Base-by-base conservation (phyloP, 495 filamentous ascomycete species). In the Neurospora sp. region DNA sequence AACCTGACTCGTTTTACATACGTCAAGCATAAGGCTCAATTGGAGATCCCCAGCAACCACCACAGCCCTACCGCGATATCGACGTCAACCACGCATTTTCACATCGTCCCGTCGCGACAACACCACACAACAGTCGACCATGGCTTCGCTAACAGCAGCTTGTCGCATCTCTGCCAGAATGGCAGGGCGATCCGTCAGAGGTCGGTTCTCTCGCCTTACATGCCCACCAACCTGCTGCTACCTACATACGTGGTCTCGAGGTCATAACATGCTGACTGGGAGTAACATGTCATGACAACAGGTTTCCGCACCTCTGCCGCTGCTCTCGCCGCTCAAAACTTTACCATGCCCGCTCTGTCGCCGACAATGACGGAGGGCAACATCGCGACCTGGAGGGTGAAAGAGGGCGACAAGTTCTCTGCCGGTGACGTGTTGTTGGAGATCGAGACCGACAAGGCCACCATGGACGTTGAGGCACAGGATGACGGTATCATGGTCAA, bases 401-500 rank as follows among this genome's bases (percentile, higher is more conserved):
- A 92, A 76, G 92, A 94, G 83, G 91, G 91, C 75, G 91, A 92
- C 71, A 86, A 88, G 48, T 95, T 92, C 81, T 81, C 85, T 0
- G 90, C 92, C 71, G 92, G 92, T 42, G 92, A 95, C 80, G 92
- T 94, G 31, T 83, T 95, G 14, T 86, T 95, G 40, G 92, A 95
- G 80, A 93, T 95, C 78, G 92, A 95, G 82, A 95, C 92, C 38
- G 92, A 95, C 81, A 95, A 95, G 83, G 92, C 92, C 22, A 90
- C 91, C 46, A 95, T 95, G 91, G 92, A 94, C 73, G 92, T 95
- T n/a, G 93, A 94, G 81, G 92, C 92, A 20, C 92, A 92, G 80
- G 92, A 95, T 44, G 91, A 94, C 73, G 92, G 92, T 22, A 84
- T 92, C 73, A 76, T 95, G 79, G 88, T 92, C 69, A 95, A 94